Conservation (phyloP, 2,329 filamentous ascomycete species). For the Trichoderma oligosporum region DNA sequence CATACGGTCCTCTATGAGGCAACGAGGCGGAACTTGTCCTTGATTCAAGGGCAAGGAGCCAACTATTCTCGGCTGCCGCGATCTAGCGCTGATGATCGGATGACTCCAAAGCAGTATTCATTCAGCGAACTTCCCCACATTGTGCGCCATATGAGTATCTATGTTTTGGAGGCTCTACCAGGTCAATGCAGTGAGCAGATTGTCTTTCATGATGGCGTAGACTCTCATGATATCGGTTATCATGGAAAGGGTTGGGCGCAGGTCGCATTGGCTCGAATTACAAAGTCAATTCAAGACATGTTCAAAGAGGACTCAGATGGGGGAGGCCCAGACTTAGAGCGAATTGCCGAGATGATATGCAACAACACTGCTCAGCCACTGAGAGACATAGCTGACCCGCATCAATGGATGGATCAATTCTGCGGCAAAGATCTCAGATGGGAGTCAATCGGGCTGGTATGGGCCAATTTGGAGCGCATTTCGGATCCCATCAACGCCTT, state of each 20-base stretch:
- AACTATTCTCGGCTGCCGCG: constrained; percentile 12
- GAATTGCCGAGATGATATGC: constrained; percentile 36
- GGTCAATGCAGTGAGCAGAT: constrained; percentile 25
- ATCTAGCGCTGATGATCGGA: neutral
- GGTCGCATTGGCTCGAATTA: constrained; percentile 28
- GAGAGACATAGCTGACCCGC: constrained; percentile 33
- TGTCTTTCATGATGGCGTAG: constrained; percentile 18
- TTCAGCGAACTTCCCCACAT: neutral
- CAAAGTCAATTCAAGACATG: constrained; percentile 28
- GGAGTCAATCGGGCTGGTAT: constrained; percentile 40
- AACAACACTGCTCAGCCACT: constrained; percentile 38
- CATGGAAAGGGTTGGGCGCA: constrained; percentile 34
- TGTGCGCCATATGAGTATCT: constrained; percentile 36
- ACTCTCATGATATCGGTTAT: constrained; percentile 1
- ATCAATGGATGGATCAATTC: constrained; percentile 40
- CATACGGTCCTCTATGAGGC: constrained; percentile 42
- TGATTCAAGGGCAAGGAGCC: constrained; percentile 27
- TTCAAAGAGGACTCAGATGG: constrained; percentile 22
- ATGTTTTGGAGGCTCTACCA: constrained; percentile 38
- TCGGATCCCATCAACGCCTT: neutral
- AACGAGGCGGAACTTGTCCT: constrained; percentile 38
- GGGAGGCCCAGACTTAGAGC: constrained; percentile 32
- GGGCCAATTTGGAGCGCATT: constrained; percentile 12
- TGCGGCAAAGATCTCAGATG: constrained; percentile 39
- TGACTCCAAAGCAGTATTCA: neutral